These are phyloP conservation scores for Candida endomychidarum DNA, from an alignment of 805 yeast species.

Conservation along the genomic window DNA sequence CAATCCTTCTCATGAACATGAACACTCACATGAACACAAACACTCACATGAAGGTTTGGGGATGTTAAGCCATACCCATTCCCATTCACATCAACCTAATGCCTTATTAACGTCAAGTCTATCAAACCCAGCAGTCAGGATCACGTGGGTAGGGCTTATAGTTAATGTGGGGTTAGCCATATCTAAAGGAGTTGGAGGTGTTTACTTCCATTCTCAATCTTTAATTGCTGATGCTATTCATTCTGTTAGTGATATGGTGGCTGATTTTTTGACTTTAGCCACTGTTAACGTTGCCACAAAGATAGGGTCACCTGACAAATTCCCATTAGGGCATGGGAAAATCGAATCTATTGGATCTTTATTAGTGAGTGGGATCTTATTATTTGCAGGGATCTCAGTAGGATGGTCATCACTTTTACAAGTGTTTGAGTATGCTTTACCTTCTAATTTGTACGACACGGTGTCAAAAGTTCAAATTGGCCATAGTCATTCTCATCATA, in stretches of 20 bases:
- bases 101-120: constrained; percentile 37
- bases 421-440: constrained; percentile 65
- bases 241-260: constrained; percentile 84
- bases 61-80: constrained; percentile 25
- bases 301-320: constrained; percentile 54
- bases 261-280: constrained; percentile 84
- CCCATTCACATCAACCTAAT: constrained; percentile 48
- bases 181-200: constrained; percentile 86
- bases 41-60: constrained; percentile 15
- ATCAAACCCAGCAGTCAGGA: constrained; percentile 81
- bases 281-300: constrained; percentile 78
- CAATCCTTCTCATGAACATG: constrained; percentile 4
- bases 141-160: constrained; percentile 86
- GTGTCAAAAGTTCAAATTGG: constrained; percentile 47
- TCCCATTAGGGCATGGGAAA: constrained; percentile 90
- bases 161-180: constrained; percentile 85
- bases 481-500: constrained; percentile 54
- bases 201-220: constrained; percentile 92
- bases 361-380: constrained; percentile 77
- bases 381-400: constrained; percentile 86
- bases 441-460: constrained; percentile 58
- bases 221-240: constrained; percentile 93
- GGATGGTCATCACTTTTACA: constrained; percentile 81
- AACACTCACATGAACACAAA: constrained; percentile 3
- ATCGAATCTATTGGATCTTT: constrained; percentile 90